phyloP scores from a whole-genome alignment of 352 stramenopile genomes.

The Peronospora destructor region DNA sequence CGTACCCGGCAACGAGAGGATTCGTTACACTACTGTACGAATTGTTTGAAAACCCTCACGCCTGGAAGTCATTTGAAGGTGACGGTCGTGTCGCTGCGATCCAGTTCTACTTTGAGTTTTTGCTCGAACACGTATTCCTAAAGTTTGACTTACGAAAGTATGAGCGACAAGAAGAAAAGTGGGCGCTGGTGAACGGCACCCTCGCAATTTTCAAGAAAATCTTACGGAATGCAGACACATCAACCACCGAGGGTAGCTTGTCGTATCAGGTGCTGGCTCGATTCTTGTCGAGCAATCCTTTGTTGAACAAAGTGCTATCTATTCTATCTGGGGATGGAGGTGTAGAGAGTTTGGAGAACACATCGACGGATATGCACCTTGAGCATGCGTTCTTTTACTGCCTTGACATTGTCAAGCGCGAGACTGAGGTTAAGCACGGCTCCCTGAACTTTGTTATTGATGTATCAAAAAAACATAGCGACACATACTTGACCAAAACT shows the following conservation, averaged over 20 bases:
- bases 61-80: constrained; percentile 68
- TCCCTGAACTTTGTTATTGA: constrained; percentile 62
- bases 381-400: constrained; percentile 82
- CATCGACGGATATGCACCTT: constrained; percentile 61
- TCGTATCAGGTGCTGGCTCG: constrained; percentile 64
- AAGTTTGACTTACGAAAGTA: constrained; percentile 84
- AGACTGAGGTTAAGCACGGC: constrained; percentile 59
- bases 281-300: constrained; percentile 53
- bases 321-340: constrained; percentile 66
- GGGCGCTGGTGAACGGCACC: constrained; percentile 61
- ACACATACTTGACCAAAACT: constrained; percentile 48
- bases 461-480: constrained; percentile 36
- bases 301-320: constrained; percentile 63
- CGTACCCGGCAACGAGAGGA: constrained; percentile 71
- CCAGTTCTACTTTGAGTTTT: constrained; percentile 81
- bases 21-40: constrained; percentile 71
- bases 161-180: constrained; percentile 78
- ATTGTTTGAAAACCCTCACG: constrained; percentile 68
- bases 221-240: constrained; percentile 41
- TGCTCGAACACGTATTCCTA: constrained; percentile 74
- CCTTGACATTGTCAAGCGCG: constrained; percentile 68
- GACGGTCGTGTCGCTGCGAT: constrained; percentile 70
- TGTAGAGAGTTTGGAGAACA: constrained; percentile 67
- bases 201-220: constrained; percentile 79
- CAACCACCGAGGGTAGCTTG: constrained; percentile 43